phyloP scores from a whole-genome alignment of 1,284 basidiomycete species.

The Peniophora sp. region DNA sequence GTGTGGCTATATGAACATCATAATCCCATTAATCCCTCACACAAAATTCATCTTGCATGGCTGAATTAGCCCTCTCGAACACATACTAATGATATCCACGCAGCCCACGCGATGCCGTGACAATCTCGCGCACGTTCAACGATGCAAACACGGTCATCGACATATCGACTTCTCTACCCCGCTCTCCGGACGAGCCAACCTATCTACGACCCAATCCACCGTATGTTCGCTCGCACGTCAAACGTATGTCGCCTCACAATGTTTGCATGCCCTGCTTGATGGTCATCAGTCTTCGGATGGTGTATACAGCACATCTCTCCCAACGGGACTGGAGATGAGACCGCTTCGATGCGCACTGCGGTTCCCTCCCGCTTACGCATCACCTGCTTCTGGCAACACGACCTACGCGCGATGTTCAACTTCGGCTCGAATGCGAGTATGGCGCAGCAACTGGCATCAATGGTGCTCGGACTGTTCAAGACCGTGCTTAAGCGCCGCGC shows the following conservation, averaged over 20 bases:
- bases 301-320: conserved; percentile 68
- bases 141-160: conserved; percentile 83
- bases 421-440: conserved; percentile 53
- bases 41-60: too few relatives aligned
- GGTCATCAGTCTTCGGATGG: conserved; percentile 77
- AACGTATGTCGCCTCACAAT: conserved; percentile 39
- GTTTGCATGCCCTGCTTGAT: conserved; percentile 6
- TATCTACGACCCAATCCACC: conserved; percentile 93
- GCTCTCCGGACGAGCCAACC: conserved; percentile 85
- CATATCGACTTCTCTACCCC: conserved; percentile 92
- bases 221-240: conserved; percentile 86
- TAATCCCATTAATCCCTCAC: neutral
- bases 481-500: conserved; percentile 67
- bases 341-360: conserved; percentile 20
- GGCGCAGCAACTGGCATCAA: conserved; percentile 71
- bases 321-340: conserved; percentile 26
- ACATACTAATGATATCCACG: conserved; percentile 13
- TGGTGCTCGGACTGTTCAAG: conserved; percentile 75
- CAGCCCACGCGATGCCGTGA: conserved; percentile 88
- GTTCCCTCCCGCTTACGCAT: conserved; percentile 49
- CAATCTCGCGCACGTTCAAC: conserved; percentile 79
- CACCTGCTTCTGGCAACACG: conserved; percentile 94
- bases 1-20: neutral
- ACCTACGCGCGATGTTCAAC: conserved; percentile 85
- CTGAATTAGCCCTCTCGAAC: too few relatives aligned